These are phyloP conservation scores for Gillenia trifoliata DNA, from an alignment of 306 rosid genomes.

Conservation along the genomic window DNA sequence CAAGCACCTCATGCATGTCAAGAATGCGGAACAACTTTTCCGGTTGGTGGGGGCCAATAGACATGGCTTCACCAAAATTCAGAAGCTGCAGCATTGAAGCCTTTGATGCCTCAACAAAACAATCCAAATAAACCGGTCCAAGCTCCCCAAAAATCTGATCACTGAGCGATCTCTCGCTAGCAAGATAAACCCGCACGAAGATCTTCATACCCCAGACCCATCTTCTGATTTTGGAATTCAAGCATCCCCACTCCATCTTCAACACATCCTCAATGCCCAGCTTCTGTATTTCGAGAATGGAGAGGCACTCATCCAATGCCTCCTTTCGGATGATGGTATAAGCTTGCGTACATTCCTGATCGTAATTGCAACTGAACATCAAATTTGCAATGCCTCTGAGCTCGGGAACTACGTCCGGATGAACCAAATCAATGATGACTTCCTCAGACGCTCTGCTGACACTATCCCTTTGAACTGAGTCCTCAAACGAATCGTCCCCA, in stretches of 20 bases:
- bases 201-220: constrained; percentile 85
- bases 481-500: constrained; percentile 71
- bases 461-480: constrained; percentile 52
- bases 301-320: constrained; percentile 76
- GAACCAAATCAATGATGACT: constrained; percentile 56
- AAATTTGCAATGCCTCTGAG: constrained; percentile 59
- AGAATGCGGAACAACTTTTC: constrained; percentile 76
- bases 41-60: constrained; percentile 85
- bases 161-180: constrained; percentile 74
- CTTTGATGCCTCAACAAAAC: constrained; percentile 81
- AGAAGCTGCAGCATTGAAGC: constrained; percentile 80
- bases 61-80: constrained; percentile 88
- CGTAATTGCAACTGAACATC: constrained; percentile 68
- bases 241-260: constrained; percentile 62
- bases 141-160: constrained; percentile 71
- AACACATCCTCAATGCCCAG: constrained; percentile 81
- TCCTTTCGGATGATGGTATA: constrained; percentile 63
- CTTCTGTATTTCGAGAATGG: constrained; percentile 75
- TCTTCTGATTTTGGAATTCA: constrained; percentile 73
- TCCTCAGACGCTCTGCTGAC: constrained; percentile 60
- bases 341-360: constrained; percentile 66
- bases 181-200: constrained; percentile 76
- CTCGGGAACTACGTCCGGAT: constrained; percentile 57
- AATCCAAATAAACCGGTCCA: constrained; percentile 40
- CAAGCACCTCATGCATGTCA: constrained; percentile 88